Base-by-base conservation (phyloP, 1,139 yeast species). In the Yamadazyma trypodendri region DNA sequence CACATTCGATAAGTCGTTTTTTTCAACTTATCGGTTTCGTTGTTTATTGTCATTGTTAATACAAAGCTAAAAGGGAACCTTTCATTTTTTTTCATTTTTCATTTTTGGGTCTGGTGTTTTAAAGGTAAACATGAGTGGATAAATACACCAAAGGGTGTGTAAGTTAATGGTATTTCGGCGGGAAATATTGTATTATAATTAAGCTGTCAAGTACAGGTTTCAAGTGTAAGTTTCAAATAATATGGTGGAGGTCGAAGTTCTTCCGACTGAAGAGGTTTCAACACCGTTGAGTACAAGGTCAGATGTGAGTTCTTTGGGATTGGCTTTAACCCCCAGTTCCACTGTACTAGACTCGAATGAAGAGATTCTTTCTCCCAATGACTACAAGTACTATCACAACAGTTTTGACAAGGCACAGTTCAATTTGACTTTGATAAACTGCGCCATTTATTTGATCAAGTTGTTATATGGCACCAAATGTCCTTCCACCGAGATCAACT, bases 401-500 rank as follows among this genome's bases (percentile, higher is more conserved):
- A 63, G 65, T 40, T 53, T 70, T 36, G 68, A 63, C 49, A 71
- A 69, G 49, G 49, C 54, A 22, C 75, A 70, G 48, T 71, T 70
- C 49, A 70, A 70, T 53, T 49, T 61, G 18, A 64, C 70, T 33
- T 55, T 68, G 38, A 57, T 69, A 31, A 67, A 68, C 46, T 59
- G 72, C 38, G 50, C 71, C 6, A 49, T 67, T 35, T 65, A 65
- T 39, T 57, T 70, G 40, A 49, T 68, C 32, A 65, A 64, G 41
- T 58, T 68, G 22, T 55, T 68, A 39, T 70, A 65, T 42, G 52
- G 52, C 2, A 51, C 57, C 18, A 32, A 48, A 31, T 32, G 42
- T 16, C 22, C 36, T 41, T 42, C 29, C 28, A 40, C 42, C 23
- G 32, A 32, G 14, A 46, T 56, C n/a, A 51, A 54, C 29, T 50